Base-by-base conservation (phyloP, 163 green algal species). In the Prototheca stagnorum region DNA sequence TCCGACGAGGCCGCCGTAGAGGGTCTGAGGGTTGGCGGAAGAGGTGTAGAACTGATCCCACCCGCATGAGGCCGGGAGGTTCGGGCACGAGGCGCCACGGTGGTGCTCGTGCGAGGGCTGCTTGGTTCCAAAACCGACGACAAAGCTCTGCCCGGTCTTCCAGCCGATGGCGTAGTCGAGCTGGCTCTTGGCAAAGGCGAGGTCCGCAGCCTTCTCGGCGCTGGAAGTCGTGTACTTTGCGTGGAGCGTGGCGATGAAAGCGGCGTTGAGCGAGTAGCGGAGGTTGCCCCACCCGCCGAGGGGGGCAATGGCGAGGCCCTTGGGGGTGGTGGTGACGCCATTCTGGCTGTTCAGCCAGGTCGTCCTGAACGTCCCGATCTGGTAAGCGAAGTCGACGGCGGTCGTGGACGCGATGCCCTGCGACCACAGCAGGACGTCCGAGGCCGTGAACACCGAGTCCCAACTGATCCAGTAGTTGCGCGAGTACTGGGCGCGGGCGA, bases 211-310 rank as follows among this genome's bases (percentile, higher is more conserved):
- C n/a, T 29, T 37, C 26, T 25, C 20, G 21, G 22, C 16, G 11
- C 39, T 15, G 11, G 51, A 23, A 31, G 21, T n/a, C 37, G 34
- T 31, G 39, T 56, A 53, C 29, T 59, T 51, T 22, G 61, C 61
- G 5, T 58, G 33, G 11, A 70, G 15, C 15, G 53, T 28, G 22
- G 45, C 26, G 5, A 62, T 35, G 25, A 75, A 63, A 1, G 61
- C 68, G 12, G 62, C 60, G 20, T 64, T 70, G 21, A 60, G 39
- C 0, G 65, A 47, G 41, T 71, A 66, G 9, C 59, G 51, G 20
- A 67, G 47, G 57, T 70, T 77, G 20, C 68, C 68, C 68, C 68
- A 78, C 29, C 44, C 54, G 22, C 65, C 56, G 15, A 72, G 50
- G 3, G 42, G 48, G 7, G 60, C 41, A 5, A 58, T 46, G 14